These are phyloP conservation scores for Wallacemonas sp. DNA, from an alignment of 208 protist genomes.

Conservation along the genomic window DNA sequence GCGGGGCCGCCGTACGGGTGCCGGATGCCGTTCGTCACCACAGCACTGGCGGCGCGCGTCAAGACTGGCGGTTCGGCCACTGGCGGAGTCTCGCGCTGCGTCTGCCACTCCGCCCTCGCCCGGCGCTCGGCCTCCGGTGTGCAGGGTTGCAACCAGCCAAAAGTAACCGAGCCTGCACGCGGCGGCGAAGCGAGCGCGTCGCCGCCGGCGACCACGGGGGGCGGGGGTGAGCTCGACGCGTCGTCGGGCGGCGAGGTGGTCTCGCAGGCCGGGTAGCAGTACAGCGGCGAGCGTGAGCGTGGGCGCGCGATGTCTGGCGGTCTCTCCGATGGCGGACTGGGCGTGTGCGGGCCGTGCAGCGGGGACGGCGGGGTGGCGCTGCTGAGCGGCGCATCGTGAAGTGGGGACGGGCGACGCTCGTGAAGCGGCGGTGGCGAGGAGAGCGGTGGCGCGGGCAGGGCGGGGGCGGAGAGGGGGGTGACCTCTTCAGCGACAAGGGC, in stretches of 20 bases:
- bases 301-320: neutral
- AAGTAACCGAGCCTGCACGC: neutral
- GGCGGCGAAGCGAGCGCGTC: neutral
- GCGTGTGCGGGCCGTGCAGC: neutral
- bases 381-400: neutral
- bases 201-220: too few relatives aligned
- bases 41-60: too few relatives aligned
- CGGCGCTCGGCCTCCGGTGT: conserved; percentile 11
- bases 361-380: neutral
- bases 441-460: neutral
- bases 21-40: too few relatives aligned
- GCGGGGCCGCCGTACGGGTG: too few relatives aligned
- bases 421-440: neutral
- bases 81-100: too few relatives aligned
- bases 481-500: neutral
- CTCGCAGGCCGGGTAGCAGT: neutral
- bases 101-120: conserved; percentile 2
- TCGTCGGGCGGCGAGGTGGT: neutral
- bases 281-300: conserved; percentile 1
- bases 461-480: neutral
- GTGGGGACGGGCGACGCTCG: neutral
- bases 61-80: too few relatives aligned
- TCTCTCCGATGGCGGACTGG: neutral
- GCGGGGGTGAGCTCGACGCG: neutral
- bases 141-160: conserved; percentile 9